A percentile compares a stretch with the other conserved stretches of the same genome.
Conservation (phyloP, 352 stramenopile genomes). For the Pythium myriotylum region DNA sequence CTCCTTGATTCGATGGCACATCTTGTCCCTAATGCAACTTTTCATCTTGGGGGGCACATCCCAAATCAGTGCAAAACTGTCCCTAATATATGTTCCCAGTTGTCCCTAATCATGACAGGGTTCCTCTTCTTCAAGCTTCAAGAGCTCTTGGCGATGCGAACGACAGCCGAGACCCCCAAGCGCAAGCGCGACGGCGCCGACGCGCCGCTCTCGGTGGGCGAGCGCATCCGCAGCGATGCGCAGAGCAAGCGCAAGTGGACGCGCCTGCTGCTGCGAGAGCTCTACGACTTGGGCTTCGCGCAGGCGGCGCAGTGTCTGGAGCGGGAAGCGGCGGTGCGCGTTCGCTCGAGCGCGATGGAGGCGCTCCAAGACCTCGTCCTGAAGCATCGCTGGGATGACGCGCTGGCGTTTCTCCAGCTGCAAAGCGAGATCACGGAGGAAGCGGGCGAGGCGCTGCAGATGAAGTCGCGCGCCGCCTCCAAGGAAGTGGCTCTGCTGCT, state of each 20-base stretch:
- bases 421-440: background rate
- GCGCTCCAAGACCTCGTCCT: conserved; percentile 45
- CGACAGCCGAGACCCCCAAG: conserved; percentile 18
- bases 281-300: conserved; percentile 69
- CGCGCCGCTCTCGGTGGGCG: background rate
- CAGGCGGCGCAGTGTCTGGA: conserved; percentile 51
- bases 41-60: too few species aligned
- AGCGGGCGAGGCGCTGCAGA: conserved; percentile 25
- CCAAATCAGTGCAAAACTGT: too few species aligned
- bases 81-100: too few species aligned
- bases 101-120: too few species aligned
- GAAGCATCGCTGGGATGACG: conserved; percentile 52
- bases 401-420: conserved; percentile 42
- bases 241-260: conserved; percentile 59
- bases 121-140: background rate
- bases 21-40: background rate
- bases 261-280: conserved; percentile 69
- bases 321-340: conserved; percentile 53
- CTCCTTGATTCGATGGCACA: background rate
- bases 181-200: conserved; percentile 20
- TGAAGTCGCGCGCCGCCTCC: conserved; percentile 47
- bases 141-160: conserved; percentile 3
- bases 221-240: conserved; percentile 19
- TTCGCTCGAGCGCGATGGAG: conserved; percentile 61
- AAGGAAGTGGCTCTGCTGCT: conserved; percentile 54